Percentiles rank a stretch among this genome's conserved stretches.
Conservation (phyloP, 805 yeast genomes). For the Spathaspora girioi region DNA sequence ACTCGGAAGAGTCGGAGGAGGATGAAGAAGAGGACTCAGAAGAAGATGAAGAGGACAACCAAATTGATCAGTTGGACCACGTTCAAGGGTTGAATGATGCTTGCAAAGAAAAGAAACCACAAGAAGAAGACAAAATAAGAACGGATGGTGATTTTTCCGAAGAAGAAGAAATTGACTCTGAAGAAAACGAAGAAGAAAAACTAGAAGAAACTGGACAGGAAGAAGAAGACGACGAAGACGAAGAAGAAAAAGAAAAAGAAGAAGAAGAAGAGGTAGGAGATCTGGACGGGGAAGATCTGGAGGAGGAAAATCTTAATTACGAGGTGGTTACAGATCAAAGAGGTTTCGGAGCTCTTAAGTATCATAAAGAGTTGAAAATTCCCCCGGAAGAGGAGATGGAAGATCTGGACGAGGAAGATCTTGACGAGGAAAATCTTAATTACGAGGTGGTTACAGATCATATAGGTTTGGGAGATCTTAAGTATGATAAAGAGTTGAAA, state of each 20-base stretch:
- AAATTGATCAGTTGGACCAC: not conserved
- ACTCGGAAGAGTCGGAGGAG: not conserved
- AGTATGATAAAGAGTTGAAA: too few relatives aligned
- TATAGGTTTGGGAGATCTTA: not conserved
- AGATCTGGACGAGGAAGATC: not conserved
- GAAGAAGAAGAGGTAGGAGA: slow-evolving; percentile 1
- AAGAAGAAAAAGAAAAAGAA: slow-evolving; percentile 3
- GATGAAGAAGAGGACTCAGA: not conserved
- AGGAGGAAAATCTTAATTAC: not conserved
- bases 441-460: slow-evolving; percentile 1
- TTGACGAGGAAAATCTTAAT: not conserved
- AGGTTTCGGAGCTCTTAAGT: not conserved
- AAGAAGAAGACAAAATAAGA: not conserved
- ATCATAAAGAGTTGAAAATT: too few relatives aligned
- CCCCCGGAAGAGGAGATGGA: slow-evolving; percentile 4
- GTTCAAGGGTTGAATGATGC: not conserved
- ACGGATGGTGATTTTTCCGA: not conserved
- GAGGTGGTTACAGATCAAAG: slow-evolving; percentile 2
- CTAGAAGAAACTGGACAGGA: slow-evolving; percentile 1
- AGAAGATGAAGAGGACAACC: not conserved
- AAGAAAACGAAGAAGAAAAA: not conserved
- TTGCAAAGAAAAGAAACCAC: not conserved
- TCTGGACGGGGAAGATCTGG: not conserved
- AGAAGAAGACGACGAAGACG: slow-evolving; percentile 3
- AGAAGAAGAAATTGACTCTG: not conserved